Base-by-base conservation (phyloP, 768 basidiomycete genomes). In the Russula sp. region DNA sequence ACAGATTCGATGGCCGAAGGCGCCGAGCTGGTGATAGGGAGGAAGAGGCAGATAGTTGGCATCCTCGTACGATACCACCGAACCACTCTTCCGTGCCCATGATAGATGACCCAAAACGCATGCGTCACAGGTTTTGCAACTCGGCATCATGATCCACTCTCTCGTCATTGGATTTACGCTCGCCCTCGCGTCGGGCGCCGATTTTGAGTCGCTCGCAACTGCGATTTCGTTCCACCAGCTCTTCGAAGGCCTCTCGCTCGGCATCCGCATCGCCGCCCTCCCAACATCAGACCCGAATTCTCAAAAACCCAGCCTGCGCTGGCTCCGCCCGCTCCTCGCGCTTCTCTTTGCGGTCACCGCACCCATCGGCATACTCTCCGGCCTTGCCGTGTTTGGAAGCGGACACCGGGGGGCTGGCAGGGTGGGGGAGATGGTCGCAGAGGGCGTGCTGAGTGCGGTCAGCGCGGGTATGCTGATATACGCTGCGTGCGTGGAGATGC, bases 111-210 rank as follows among this genome's bases (percentile, higher is more conserved):
- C 32, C 10, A 37, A 37, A 32, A 51, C 34, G 13, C 45, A n/a
- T 11, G n/a, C 32, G 34, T 4, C 35, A 51, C 56, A 91, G 89
- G 84, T 90, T 37, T 76, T 95, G 40, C 88, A 95, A 81, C 70
- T 88, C 88, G 84, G 93, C 51, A 90, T 95, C 68, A 88, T 94
- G 89, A 79, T 94, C 54, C 84, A 94, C 70, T 87, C 91, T 2
- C 71, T 93, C 51, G 82, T 92, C 37, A 89, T 93, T 61, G 91
- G 91, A 2, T 71, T 92, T 22, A 92, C 91, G 4, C 75, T 92
- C 20, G 81, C 88, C 1, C 82, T 92, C 59, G 82, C 87, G 4
- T 76, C 80, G 6, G 86, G 88, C 18, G 67, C 82, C 1, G 88
- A 90, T 57, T 91, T 92, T 64, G 79, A 86, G 2, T 86, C 90